phyloP scores from a whole-genome alignment of 1,284 basidiomycete species.

The Melampsora larici-populina region DNA sequence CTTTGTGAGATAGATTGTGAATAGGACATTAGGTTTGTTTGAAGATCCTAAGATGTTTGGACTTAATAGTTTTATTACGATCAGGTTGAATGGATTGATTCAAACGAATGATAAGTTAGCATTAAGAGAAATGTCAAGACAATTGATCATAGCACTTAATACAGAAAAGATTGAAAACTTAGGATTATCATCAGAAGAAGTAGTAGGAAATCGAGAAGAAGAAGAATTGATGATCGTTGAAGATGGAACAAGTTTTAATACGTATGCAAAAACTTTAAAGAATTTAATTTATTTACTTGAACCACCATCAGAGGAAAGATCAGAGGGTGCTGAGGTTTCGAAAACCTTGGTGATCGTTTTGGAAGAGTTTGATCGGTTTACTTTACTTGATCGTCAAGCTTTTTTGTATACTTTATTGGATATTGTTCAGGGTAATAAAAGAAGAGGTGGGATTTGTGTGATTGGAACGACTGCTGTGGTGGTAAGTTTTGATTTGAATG shows the following conservation, averaged over 20 bases:
- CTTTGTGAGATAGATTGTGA: conserved; percentile 1
- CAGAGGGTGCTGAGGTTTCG: neutral
- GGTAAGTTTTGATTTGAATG: conserved; percentile 49
- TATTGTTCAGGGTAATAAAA: conserved; percentile 62
- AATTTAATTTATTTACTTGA: conserved; percentile 26
- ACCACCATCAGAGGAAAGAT: neutral
- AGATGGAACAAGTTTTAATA: conserved; percentile 8
- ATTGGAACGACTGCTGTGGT: conserved; percentile 76
- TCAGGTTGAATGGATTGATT: conserved; percentile 77
- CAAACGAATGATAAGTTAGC: conserved; percentile 81
- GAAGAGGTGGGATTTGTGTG: conserved; percentile 66
- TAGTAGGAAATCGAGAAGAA: neutral
- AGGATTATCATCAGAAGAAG: conserved; percentile 2
- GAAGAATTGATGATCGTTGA: neutral
- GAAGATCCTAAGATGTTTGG: conserved; percentile 4
- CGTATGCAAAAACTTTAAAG: conserved; percentile 23
- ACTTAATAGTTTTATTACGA: conserved; percentile 63
- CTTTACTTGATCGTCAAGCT: conserved; percentile 59
- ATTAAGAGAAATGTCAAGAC: conserved; percentile 85
- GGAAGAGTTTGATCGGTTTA: conserved; percentile 87
- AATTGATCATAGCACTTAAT: conserved; percentile 58
- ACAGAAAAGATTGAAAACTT: conserved; percentile 42
- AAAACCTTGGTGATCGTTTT: conserved; percentile 74
- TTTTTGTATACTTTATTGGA: conserved; percentile 60
- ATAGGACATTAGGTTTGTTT: conserved; percentile 10